Base-by-base conservation (phyloP, 2,329 filamentous ascomycete genomes). In the Aureobasidium subglaciale region DNA sequence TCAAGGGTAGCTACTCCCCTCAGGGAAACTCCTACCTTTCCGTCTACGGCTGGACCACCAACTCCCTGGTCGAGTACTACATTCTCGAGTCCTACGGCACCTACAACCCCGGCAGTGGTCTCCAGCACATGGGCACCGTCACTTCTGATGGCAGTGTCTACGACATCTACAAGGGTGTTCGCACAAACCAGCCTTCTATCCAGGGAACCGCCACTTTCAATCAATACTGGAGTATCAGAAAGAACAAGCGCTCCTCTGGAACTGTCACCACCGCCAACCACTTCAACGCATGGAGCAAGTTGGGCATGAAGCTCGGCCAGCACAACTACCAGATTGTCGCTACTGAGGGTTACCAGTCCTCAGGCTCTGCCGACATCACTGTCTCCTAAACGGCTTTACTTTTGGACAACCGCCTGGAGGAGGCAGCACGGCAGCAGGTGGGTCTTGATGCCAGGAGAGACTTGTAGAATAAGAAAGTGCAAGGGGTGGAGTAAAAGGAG, bases 21-120 rank as follows among this genome's bases (percentile, higher is more conserved):
- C 70, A 69, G 55, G 76, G 76, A 59, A 79, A 80, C 70, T 63
- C 64, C n/a, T 82, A 82, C 64, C 72, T 84, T n/a, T 68, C 78
- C 15, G 66, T 83, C 18, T 83, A 83, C 63, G 80, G 80, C 46
- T 83, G 80, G 78, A 79, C 75, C 2, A 69, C 64, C 20, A 74
- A 73, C 65, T 77, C 78, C 0, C 67, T 80, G 18, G 71, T 81
- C 64, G 80, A 82, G 61, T 82, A 81, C 70, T 82, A 82, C 69
- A 76, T 83, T 57, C 71, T 82, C 61, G 80, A 83, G 58, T 67
- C 71, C 10, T 77, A 75, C 63, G 77, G 75, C 59, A 73, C 71
- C 45, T 75, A 79, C 63, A 71, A 77, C 49, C 76, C 77, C 1
- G 48, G 48, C 48, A 40, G 34, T 4, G 77, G 71, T 16, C 72